Percentiles rank a stretch among this genome's conserved stretches.
phyloP scores from a whole-genome alignment of 2,329 filamentous ascomycete genomes.

The Botrytis sinoallii region DNA sequence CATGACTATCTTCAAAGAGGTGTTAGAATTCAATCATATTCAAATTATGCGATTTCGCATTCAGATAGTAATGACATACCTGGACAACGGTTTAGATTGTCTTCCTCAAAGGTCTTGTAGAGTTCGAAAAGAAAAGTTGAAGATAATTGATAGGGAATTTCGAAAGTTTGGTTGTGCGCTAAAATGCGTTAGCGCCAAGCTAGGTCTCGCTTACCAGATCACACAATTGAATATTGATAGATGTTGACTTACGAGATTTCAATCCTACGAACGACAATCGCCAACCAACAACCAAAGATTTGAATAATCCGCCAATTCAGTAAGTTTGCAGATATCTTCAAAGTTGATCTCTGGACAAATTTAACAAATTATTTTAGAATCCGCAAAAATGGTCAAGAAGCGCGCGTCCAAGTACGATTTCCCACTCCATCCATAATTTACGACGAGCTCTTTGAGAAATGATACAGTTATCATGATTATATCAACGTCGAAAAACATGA shows the following conservation, averaged over 20 bases:
- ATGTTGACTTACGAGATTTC: slow-evolving; percentile 1
- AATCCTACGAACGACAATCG: slow-evolving; percentile 18
- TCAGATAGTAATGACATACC: slow-evolving; percentile 25
- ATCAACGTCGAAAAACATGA: background rate
- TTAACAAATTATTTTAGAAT: slow-evolving; percentile 42
- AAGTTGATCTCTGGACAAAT: background rate
- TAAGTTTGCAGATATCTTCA: slow-evolving; percentile 16
- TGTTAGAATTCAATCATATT: slow-evolving; percentile 4
- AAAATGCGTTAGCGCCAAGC: slow-evolving; percentile 13
- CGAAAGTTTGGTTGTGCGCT: slow-evolving; percentile 9
- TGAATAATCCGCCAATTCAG: slow-evolving; percentile 26
- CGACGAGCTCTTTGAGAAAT: slow-evolving; percentile 11
- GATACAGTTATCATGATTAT: slow-evolving; percentile 5
- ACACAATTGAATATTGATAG: slow-evolving; percentile 17
- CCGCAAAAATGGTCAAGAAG: slow-evolving; percentile 69
- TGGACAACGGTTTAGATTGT: slow-evolving; percentile 36
- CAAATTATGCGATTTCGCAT: background rate
- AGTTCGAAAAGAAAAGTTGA: slow-evolving; percentile 15
- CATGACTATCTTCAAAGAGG: slow-evolving; percentile 46
- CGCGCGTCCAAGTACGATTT: slow-evolving; percentile 62
- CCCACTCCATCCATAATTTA: slow-evolving; percentile 12
- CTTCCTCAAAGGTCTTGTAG: slow-evolving; percentile 34
- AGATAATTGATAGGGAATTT: slow-evolving; percentile 13
- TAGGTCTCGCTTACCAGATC: slow-evolving; percentile 21
- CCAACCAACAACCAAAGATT: slow-evolving; percentile 24